Conservation (phyloP, 2,329 filamentous ascomycete genomes). For the Curvularia hawaiiensis region DNA sequence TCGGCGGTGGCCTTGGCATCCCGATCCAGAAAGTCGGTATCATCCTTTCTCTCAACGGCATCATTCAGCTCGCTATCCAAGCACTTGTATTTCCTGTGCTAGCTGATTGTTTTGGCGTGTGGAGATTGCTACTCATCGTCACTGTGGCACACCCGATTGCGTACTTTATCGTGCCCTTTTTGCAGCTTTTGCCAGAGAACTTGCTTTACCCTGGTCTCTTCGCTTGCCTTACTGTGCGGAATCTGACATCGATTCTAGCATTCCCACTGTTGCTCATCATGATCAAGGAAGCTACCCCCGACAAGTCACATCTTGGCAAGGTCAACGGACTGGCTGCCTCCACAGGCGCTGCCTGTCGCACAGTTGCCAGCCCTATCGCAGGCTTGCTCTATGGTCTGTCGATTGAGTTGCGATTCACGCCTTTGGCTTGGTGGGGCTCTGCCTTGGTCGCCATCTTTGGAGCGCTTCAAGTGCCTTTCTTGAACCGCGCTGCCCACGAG, state of each 20-base stretch:
- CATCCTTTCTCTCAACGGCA: conserved; percentile 71
- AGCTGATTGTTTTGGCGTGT: conserved; percentile 68
- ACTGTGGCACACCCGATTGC: conserved; percentile 69
- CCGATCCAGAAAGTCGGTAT: conserved; percentile 69
- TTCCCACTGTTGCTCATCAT: conserved; percentile 73
- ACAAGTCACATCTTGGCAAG: conserved; percentile 66
- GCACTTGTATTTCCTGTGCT: conserved; percentile 71
- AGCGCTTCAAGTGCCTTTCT: conserved; percentile 61
- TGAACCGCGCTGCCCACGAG: conserved; percentile 54
- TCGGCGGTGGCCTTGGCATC: conserved; percentile 68
- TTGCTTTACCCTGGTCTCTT: conserved; percentile 68
- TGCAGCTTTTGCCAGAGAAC: conserved; percentile 62
- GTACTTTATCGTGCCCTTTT: conserved; percentile 72
- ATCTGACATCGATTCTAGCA: conserved; percentile 70
- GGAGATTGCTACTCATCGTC: conserved; percentile 68
- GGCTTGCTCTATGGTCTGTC: conserved; percentile 70
- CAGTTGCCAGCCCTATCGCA: conserved; percentile 69
- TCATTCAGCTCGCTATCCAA: conserved; percentile 75
- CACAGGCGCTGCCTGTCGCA: conserved; percentile 73
- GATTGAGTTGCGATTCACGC: conserved; percentile 61
- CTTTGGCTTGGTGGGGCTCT: conserved; percentile 68
- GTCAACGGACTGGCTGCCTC: conserved; percentile 76
- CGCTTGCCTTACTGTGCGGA: conserved; percentile 67
- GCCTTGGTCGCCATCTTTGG: conserved; percentile 61
- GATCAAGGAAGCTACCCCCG: conserved; percentile 72